Conservation (phyloP, 1,284 basidiomycete genomes). For the Melampsora larici-populina region DNA sequence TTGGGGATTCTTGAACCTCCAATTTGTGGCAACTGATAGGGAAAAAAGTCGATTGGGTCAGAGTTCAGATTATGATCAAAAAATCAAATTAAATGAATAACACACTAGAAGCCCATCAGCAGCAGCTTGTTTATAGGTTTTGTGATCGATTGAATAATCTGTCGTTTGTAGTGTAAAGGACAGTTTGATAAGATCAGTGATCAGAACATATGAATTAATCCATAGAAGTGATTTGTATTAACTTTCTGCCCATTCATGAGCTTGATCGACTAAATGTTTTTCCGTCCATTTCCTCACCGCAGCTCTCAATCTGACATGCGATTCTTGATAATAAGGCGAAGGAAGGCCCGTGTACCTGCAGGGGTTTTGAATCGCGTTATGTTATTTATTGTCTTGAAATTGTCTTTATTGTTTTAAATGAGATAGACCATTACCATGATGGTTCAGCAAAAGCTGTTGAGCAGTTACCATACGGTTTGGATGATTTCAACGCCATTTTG, state of each 20-base stretch:
- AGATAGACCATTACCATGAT: constrained; percentile 10
- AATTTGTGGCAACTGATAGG: constrained; percentile 25
- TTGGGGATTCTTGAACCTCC: constrained; percentile 37
- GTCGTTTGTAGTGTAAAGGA: too few species aligned
- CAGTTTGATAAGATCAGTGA: constrained; percentile 34
- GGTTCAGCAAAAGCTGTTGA: constrained; percentile 35
- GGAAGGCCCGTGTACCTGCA: constrained; percentile 45
- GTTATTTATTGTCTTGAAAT: neutral
- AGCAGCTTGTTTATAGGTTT: constrained; percentile 38
- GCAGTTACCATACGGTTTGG: constrained; percentile 17
- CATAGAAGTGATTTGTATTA: neutral
- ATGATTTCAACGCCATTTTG: neutral
- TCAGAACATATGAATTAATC: neutral
- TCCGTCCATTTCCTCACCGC: constrained; percentile 44
- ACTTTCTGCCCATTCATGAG: constrained; percentile 40
- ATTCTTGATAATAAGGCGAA: constrained; percentile 40
- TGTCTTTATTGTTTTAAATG: neutral
- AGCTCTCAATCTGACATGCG: constrained; percentile 28
- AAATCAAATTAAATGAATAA: neutral
- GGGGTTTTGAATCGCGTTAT: neutral
- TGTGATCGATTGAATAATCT: constrained; percentile 36
- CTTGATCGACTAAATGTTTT: constrained; percentile 37
- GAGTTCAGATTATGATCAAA: neutral
- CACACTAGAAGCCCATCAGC: constrained; percentile 38
- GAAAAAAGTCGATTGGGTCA: neutral